These are phyloP conservation scores for Flagelloscypha sp. DNA, from an alignment of 768 basidiomycete genomes.

Conservation along the genomic window DNA sequence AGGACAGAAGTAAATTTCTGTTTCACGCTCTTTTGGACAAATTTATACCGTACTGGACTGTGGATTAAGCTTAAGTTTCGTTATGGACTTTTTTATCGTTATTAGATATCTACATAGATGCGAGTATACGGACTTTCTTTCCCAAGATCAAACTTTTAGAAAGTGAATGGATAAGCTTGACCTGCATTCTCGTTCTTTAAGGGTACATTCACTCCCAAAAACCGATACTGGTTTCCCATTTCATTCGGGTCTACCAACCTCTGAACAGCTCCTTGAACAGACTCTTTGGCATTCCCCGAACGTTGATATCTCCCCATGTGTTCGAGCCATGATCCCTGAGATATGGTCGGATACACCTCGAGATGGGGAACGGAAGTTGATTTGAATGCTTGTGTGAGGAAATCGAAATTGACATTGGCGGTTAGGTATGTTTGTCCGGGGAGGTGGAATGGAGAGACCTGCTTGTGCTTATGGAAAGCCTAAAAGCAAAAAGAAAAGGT, in stretches of 20 bases:
- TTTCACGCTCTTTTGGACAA: too few species aligned
- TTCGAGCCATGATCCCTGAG: slow-evolving; percentile 72
- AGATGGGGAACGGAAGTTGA: slow-evolving; percentile 23
- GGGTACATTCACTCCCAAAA: too few species aligned
- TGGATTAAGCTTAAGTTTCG: too few species aligned
- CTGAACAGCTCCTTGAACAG: slow-evolving; percentile 52
- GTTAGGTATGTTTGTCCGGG: slow-evolving; percentile 92
- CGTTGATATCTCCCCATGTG: slow-evolving; percentile 69
- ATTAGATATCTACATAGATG: too few species aligned
- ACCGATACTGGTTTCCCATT: too few species aligned
- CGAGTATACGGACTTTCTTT: too few species aligned
- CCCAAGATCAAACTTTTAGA: too few species aligned
- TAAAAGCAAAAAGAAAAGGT: slow-evolving; percentile 21
- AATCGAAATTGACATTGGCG: slow-evolving; percentile 93
- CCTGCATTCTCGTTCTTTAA: too few species aligned
- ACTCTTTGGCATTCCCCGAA: slow-evolving; percentile 39
- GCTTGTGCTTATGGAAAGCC: slow-evolving; percentile 86
- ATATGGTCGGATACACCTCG: slow-evolving; percentile 62
- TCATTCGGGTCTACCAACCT: slow-evolving; percentile 70
- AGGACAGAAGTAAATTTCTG: too few species aligned
- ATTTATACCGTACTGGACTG: too few species aligned
- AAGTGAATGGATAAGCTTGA: too few species aligned
- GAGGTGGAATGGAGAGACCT: slow-evolving; percentile 74
- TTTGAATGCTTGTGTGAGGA: slow-evolving; percentile 59
- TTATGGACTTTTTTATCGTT: too few species aligned